Conservation (phyloP, 768 basidiomycete genomes). For the Dendrothele bispora region DNA sequence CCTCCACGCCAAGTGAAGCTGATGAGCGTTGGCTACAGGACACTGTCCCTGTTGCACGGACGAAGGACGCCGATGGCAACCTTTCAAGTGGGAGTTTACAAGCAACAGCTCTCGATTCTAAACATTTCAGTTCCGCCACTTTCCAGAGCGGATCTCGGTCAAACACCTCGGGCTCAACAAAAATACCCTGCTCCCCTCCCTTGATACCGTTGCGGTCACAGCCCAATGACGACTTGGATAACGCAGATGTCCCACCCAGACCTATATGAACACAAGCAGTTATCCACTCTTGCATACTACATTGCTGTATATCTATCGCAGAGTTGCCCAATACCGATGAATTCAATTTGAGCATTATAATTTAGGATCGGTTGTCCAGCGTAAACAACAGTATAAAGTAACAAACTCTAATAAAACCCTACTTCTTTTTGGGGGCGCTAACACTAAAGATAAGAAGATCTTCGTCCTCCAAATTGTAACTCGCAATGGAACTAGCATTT, state of each 20-base stretch:
- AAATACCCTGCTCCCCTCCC: neutral
- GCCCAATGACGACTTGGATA: neutral
- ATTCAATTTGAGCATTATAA: neutral
- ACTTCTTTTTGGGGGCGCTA: constrained; percentile 76
- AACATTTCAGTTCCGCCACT: too few species aligned
- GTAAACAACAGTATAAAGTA: neutral
- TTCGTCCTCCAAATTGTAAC: constrained; percentile 90
- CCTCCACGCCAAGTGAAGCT: constrained; percentile 43
- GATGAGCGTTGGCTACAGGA: constrained; percentile 66
- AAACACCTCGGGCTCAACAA: too few species aligned
- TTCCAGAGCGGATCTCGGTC: too few species aligned
- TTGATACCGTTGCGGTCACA: neutral
- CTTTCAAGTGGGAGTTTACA: too few species aligned
- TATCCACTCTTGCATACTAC: neutral
- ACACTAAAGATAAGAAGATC: constrained; percentile 79
- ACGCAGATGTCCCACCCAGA: neutral
- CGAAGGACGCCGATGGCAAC: too few species aligned
- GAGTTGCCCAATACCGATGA: neutral
- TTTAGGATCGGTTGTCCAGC: neutral
- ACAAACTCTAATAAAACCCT: constrained; percentile 8
- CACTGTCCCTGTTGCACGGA: constrained; percentile 52
- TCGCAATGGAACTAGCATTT: constrained; percentile 81
- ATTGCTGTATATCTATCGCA: neutral
- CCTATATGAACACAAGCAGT: neutral
- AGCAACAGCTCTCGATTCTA: too few species aligned